Conservation (phyloP, 2,329 filamentous ascomycete genomes). For the Microascus cirrosus region DNA sequence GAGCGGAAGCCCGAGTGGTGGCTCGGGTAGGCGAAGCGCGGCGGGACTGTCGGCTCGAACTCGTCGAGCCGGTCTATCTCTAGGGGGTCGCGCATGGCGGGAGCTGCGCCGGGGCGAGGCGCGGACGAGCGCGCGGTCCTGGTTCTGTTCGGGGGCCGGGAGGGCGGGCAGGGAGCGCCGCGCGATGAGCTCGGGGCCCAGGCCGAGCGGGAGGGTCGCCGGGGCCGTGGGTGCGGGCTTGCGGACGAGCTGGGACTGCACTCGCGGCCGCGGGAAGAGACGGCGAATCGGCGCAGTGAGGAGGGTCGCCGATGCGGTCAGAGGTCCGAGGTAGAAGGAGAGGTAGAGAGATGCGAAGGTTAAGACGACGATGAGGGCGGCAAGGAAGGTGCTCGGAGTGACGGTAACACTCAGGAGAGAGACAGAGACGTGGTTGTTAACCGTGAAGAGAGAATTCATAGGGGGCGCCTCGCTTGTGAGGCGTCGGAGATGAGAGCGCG, state of each 20-base stretch:
- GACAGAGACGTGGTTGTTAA: slow-evolving; percentile 51
- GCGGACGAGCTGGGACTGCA: slow-evolving; percentile 4
- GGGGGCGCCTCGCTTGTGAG: slow-evolving; percentile 11
- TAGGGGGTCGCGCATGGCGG: slow-evolving; percentile 17
- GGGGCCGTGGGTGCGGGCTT: slow-evolving; percentile 12
- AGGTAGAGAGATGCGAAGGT: slow-evolving; percentile 32
- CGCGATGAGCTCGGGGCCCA: background rate
- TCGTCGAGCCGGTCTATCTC: slow-evolving; percentile 32
- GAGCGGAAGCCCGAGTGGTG: slow-evolving; percentile 26
- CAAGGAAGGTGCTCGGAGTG: slow-evolving; percentile 46
- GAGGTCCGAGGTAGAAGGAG: slow-evolving; percentile 4
- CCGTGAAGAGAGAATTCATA: slow-evolving; percentile 49
- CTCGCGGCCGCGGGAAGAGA: slow-evolving; percentile 1
- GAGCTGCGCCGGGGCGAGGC: slow-evolving; percentile 1
- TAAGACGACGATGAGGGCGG: slow-evolving; percentile 35
- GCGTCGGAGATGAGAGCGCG: slow-evolving; percentile 5
- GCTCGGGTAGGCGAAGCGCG: slow-evolving; percentile 26
- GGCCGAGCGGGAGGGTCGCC: slow-evolving; percentile 6
- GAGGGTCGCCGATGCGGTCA: background rate
- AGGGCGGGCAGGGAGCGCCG: slow-evolving; percentile 10
- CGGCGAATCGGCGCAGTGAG: background rate
- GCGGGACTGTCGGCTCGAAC: slow-evolving; percentile 35
- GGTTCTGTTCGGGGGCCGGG: slow-evolving; percentile 5
- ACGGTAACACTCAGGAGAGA: slow-evolving; percentile 48
- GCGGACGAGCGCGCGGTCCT: slow-evolving; percentile 6